Evolutionary conservation across 208 protist genomes (phyloP).

Genomic region (Trypanosoma platydactyli): DNA sequence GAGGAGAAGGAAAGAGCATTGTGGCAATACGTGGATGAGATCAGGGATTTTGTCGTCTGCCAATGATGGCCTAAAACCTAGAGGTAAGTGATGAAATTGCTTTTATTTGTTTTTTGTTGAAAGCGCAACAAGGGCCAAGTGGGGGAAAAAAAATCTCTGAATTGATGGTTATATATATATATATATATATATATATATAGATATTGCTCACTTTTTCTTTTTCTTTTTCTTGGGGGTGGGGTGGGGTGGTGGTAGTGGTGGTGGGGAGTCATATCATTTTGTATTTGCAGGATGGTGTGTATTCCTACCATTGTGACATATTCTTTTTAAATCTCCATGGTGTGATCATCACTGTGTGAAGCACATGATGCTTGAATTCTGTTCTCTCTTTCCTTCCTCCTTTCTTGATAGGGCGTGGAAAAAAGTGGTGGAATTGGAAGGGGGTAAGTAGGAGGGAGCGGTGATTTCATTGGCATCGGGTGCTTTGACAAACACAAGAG

Average conservation of each 20-base stretch:
- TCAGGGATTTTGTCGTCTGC: constrained; percentile 43
- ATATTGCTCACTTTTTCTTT: no score
- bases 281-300: no score
- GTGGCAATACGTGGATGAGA: constrained; percentile 68
- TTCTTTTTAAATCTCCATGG: no score
- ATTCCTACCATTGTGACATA: no score
- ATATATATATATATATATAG: background rate
- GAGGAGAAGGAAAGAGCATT: constrained; percentile 54
- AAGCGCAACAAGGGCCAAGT: background rate
- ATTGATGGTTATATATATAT: background rate
- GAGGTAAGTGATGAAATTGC: background rate
- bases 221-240: no score
- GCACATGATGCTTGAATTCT: no score
- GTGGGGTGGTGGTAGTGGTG: no score
- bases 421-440: no score
- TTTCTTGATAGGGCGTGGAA: no score
- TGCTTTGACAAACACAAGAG: background rate
- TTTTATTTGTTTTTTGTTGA: constrained; percentile 10
- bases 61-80: background rate
- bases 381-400: no score
- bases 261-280: no score
- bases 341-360: no score
- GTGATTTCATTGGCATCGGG: background rate
- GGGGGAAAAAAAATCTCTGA: background rate
- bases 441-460: background rate